Base-by-base conservation (phyloP, 495 filamentous ascomycete species). In the Durotheca rogersii region DNA sequence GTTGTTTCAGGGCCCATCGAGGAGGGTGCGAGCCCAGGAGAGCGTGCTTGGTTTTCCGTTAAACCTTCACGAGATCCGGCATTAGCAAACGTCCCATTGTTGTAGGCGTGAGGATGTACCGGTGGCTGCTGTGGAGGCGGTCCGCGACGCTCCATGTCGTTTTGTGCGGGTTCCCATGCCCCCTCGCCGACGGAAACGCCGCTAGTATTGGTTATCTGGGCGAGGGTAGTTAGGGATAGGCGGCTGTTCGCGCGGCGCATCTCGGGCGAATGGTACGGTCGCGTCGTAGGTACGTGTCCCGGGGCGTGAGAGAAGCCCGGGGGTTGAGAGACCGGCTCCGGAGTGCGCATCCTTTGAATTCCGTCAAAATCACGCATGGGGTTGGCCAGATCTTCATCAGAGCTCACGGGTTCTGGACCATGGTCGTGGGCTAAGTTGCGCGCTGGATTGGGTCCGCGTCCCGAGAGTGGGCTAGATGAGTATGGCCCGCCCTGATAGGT, bases 141-240 rank as follows among this genome's bases (percentile, higher is more conserved):
- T 19, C 58, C 64, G 47, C 62, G 58, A 46, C 58, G 59, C 47
- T 52, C 51, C 19, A 49, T 45, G 29, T 15, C 54, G 45, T 20
- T 53, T 71, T 47, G 67, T 38, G 29, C 50, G 12, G 34, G 29
- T n/a, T 38, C 40, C 23, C 33, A 52, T 31, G 9, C 25, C 9
- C 39, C 52, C 20, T 44, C 43, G 4, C 48, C 51, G 30, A 64
- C 56, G 3, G 67, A 67, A 39, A 80, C 59, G 14, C 74, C 78
- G 11, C 80, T 81, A 30, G 85, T 85, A 31, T 81, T 84, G 21
- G 79, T 79, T 39, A 96, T 62, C 60, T 95, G 88, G 1, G 82
- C 75, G 6, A 96, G 74, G 11, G 91, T 96, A 3, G 81, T 84
- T 46, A 81, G 74, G 16, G 91, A 95, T 68, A 96, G 81, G 7